Evolutionary conservation across 208 protist species (phyloP).

Genomic region (Acanthamoeba sp.): DNA sequence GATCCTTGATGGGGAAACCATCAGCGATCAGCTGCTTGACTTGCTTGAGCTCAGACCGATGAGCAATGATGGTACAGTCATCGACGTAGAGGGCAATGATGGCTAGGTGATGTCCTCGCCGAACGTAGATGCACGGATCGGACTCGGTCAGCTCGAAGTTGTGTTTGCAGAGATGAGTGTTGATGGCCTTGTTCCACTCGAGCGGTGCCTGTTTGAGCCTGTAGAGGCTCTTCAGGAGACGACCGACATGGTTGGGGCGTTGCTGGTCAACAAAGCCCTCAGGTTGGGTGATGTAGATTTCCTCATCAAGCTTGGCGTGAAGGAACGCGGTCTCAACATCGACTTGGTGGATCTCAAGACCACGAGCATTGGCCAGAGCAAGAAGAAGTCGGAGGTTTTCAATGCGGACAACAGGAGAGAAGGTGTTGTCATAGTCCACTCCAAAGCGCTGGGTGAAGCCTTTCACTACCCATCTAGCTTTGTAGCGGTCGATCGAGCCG

Average conservation of each 20-base stretch:
- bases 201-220: conserved; percentile 62
- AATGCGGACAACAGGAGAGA: background rate
- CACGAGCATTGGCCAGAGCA: background rate
- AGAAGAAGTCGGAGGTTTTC: conserved; percentile 18
- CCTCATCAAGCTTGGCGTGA: background rate
- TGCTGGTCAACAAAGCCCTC: conserved; percentile 30
- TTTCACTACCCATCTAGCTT: conserved; percentile 16
- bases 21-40: background rate
- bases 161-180: background rate
- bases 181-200: background rate
- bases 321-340: conserved; percentile 46
- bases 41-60: background rate
- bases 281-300: conserved; percentile 52
- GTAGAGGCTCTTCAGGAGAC: conserved; percentile 9
- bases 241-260: background rate
- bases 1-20: background rate
- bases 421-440: conserved; percentile 52
- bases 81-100: conserved; percentile 48
- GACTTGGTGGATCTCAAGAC: conserved; percentile 5
- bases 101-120: background rate
- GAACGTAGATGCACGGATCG: conserved; percentile 47
- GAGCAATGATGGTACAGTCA: conserved; percentile 52
- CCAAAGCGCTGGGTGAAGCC: conserved; percentile 16
- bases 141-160: background rate
- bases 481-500: background rate